phyloP scores from a whole-genome alignment of 2,329 filamentous ascomycete genomes.

The Cordyceps cateniannulata region DNA sequence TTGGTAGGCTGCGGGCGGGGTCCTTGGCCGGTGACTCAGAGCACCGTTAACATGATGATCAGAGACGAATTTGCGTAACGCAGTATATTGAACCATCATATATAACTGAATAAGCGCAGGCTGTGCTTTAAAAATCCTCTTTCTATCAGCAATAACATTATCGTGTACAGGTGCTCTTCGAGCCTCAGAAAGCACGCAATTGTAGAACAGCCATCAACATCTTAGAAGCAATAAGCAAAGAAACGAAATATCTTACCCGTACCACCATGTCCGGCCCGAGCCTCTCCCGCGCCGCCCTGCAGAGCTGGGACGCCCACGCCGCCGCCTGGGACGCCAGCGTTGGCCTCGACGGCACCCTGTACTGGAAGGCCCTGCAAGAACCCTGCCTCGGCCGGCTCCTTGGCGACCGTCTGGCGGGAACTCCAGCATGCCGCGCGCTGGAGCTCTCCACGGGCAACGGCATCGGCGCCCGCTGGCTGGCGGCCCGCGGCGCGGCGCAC shows the following conservation, averaged over 20 bases:
- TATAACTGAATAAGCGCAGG: not conserved
- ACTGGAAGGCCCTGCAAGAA: slow-evolving; percentile 36
- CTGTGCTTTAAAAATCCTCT: not conserved
- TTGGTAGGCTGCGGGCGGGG: not conserved
- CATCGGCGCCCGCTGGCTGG: slow-evolving; percentile 39
- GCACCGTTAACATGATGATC: too few relatives aligned
- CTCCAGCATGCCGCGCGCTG: slow-evolving; percentile 26
- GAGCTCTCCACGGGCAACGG: slow-evolving; percentile 46
- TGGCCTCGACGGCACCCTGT: slow-evolving; percentile 35
- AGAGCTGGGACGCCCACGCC: slow-evolving; percentile 36
- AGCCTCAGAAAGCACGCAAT: not conserved
- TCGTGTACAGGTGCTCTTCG: not conserved
- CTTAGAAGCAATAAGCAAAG: too few relatives aligned
- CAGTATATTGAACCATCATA: not conserved
- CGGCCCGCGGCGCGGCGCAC: slow-evolving; percentile 22
- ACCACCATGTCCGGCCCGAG: not conserved
- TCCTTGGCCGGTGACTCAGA: not conserved
- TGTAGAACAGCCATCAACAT: too few relatives aligned
- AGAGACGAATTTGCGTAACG: not conserved
- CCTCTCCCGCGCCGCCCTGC: slow-evolving; percentile 17
- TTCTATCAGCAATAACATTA: not conserved
- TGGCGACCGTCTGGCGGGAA: slow-evolving; percentile 13
- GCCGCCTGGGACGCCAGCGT: slow-evolving; percentile 35
- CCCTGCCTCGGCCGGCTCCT: slow-evolving; percentile 34
- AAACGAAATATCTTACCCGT: not conserved